Conservation (phyloP, 2,329 filamentous ascomycete species). For the Akanthomyces muscarius region DNA sequence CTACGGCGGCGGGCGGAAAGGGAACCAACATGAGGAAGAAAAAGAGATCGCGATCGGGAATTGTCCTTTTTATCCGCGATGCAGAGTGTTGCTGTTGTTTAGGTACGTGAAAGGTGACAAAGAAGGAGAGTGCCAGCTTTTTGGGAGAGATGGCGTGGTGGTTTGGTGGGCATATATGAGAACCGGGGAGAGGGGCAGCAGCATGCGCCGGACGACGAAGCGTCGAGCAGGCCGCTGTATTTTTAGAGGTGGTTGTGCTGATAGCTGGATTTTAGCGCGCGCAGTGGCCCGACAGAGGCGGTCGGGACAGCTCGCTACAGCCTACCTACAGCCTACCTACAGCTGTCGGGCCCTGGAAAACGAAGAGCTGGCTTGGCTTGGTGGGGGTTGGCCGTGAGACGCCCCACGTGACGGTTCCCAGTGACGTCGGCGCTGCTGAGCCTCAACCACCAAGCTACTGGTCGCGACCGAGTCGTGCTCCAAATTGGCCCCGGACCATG, state of each 20-base stretch:
- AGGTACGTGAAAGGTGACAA: constrained; percentile 1
- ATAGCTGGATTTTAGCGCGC: constrained; percentile 17
- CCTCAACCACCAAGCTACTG: constrained; percentile 1
- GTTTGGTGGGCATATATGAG: constrained; percentile 14
- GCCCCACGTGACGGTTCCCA: constrained; percentile 29
- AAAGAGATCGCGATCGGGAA: not conserved
- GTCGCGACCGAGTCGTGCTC: not conserved
- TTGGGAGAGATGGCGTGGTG: constrained; percentile 4
- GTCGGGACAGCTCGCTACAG: constrained; percentile 27
- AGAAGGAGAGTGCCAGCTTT: not conserved
- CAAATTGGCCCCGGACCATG: not conserved
- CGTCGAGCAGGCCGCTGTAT: constrained; percentile 6
- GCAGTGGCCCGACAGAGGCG: constrained; percentile 25
- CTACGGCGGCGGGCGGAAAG: not conserved
- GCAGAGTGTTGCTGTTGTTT: not conserved
- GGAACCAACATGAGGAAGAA: not conserved
- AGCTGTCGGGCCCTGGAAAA: constrained; percentile 16
- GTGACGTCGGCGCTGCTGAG: constrained; percentile 16
- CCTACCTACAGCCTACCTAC: constrained; percentile 25
- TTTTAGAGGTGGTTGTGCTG: not conserved
- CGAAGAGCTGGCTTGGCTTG: constrained; percentile 16
- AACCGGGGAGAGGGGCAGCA: not conserved
- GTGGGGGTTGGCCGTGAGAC: constrained; percentile 32
- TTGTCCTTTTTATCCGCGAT: not conserved
- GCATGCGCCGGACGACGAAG: not conserved